phyloP scores from a whole-genome alignment of 169 alveolate genomes.

The Eimeria necatrix region DNA sequence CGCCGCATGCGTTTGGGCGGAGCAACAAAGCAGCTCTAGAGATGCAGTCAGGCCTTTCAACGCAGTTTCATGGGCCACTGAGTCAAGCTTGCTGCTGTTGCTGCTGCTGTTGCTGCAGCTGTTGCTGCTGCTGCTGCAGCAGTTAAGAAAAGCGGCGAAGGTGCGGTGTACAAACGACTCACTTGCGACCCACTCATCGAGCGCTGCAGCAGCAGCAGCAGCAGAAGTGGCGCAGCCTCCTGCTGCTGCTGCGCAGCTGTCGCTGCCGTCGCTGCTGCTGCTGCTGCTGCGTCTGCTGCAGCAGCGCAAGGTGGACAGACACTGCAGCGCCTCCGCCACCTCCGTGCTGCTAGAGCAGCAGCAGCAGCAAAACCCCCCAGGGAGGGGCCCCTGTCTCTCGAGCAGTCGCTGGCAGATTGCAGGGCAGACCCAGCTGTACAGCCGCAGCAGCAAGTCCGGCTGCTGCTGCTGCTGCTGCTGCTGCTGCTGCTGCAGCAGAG shows the following conservation, averaged over 20 bases:
- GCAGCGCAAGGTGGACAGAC: constrained; percentile 21
- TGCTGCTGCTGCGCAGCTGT: constrained; percentile 6
- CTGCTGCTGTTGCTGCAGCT: constrained; percentile 36
- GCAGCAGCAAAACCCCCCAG: constrained; percentile 40
- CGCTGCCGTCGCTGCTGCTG: constrained; percentile 16
- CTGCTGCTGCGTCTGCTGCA: constrained; percentile 63
- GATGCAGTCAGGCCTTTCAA: constrained; percentile 52
- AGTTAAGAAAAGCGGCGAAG: constrained; percentile 2
- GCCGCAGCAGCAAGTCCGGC: constrained; percentile 40
- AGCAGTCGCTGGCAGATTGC: constrained; percentile 14
- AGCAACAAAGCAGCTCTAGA: constrained; percentile 53
- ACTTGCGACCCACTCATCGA: constrained; percentile 64
- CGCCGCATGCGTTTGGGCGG: constrained; percentile 24
- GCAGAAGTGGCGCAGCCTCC: constrained; percentile 18
- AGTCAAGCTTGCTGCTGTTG: constrained; percentile 3
- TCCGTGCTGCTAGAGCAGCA: constrained; percentile 32
- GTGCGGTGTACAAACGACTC: constrained; percentile 57
- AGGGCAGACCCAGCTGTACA: constrained; percentile 24
- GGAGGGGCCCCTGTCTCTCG: constrained; percentile 14
- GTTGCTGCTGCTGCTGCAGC: constrained; percentile 46
- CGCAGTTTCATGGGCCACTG: background rate
- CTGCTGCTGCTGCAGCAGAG: constrained; percentile 35
- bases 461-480: constrained; percentile 55
- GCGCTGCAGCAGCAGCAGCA: constrained; percentile 72
- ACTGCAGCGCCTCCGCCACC: constrained; percentile 7